Conservation (phyloP, 176 grass and related monocot genomes). For the Juncus inflexus region DNA sequence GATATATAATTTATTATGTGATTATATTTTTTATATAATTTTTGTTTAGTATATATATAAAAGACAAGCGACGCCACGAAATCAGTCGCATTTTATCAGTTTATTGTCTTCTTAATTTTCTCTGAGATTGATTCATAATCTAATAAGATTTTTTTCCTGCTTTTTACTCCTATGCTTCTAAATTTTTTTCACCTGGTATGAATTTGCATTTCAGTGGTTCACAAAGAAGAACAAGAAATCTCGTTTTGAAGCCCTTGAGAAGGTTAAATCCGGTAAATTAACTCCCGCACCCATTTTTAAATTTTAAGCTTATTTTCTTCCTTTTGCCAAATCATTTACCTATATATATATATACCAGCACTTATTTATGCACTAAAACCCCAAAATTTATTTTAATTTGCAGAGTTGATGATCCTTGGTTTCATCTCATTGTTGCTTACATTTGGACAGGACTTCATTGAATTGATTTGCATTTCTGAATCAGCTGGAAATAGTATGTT, state of each 20-base stretch:
- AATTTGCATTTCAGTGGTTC: conserved; percentile 45
- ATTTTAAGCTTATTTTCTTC: neutral
- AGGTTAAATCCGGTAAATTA: conserved; percentile 66
- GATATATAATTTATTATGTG: no score
- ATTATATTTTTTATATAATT: no score
- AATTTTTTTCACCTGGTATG: neutral
- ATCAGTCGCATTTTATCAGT: no score
- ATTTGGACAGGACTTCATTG: conserved; percentile 48
- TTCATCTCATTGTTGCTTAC: conserved; percentile 90
- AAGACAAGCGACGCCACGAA: no score
- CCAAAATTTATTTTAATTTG: conserved; percentile 1
- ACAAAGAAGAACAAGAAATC: conserved; percentile 54
- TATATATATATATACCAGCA: neutral
- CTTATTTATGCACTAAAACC: neutral
- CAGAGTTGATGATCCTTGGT: conserved; percentile 98
- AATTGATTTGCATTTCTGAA: conserved; percentile 69
- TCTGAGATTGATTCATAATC: no score
- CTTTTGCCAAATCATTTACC: neutral
- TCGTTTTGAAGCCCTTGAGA: conserved; percentile 65
- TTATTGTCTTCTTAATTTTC: no score
- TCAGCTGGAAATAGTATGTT: conserved; percentile 66
- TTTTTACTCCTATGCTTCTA: no score
- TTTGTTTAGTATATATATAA: no score
- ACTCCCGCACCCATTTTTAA: neutral
- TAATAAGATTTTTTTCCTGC: no score